Evolutionary conservation across 1,284 basidiomycete species (phyloP), one percentile per base, ranked within the genome.

Genomic region (Ceratobasidium sp.): DNA sequence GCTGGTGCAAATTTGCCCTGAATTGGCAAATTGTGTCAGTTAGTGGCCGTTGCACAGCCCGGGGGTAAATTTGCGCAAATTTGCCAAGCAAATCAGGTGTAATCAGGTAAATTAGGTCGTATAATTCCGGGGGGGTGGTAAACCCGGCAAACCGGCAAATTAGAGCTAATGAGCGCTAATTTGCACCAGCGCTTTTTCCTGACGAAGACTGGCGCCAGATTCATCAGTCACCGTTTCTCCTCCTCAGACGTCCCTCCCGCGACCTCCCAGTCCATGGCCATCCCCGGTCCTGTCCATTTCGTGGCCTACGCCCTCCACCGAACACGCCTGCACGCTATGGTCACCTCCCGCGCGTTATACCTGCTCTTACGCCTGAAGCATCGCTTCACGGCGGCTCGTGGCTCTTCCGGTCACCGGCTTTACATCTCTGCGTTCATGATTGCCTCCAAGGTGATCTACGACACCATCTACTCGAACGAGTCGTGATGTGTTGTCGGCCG

Each of bases 371-470:
- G 94, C 7, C 85, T 98, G 73, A 98, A 98, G 84, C 90, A 90
- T 3, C 91, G 94, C 32, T 97, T 96, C 82, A 95, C 95, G 21
- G 93, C 93, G 8, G 95, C 95, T 38, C 89, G 93, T 64, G 95
- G 95, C 46, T 96, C 94, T 0, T 96, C 93, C 0, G 95, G 95
- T 9, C 95, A 98, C 78, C 88, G 95, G 0, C 82, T 98, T 0
- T 97, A 96, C 80, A 91, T 98, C 13, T 95, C 93, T 0, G 94
- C 95, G 0, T 95, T 95, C 81, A 98, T 98, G 96, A 94, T 98
- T 75, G 90, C 91, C 0, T 91, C 89, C 3, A 95, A 95, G 81
- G 92, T 95, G 21, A 93, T 96, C 76, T 96, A 94, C 82, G 95
- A 98, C 84, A 95, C 98, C 80, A 98, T 95, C 0, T 97, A 96